Conservation (phyloP, 2,329 filamentous ascomycete species). For the Huntiella abstrusa region DNA sequence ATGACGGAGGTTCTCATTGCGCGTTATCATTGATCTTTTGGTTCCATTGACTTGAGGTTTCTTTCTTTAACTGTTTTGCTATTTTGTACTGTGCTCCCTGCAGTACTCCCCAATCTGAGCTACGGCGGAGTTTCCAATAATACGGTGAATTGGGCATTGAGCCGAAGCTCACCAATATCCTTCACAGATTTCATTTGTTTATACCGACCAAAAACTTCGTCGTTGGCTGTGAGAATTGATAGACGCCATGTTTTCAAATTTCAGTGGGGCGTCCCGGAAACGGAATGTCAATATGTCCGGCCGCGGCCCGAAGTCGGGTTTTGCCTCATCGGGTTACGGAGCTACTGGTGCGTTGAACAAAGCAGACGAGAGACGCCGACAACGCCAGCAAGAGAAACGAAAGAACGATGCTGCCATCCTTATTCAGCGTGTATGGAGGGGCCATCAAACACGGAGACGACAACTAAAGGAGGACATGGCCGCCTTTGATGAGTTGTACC, state of each 20-base stretch:
- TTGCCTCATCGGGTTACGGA: constrained; percentile 19
- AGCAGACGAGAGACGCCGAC: constrained; percentile 69
- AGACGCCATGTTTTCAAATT: constrained; percentile 63
- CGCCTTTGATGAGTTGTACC: constrained; percentile 43
- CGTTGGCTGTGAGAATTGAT: too few species aligned
- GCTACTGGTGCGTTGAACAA: constrained; percentile 63
- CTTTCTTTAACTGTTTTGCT: too few species aligned
- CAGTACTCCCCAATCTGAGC: too few species aligned
- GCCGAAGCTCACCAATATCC: too few species aligned
- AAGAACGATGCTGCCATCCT: constrained; percentile 51
- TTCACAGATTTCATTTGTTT: too few species aligned
- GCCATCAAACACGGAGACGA: constrained; percentile 42
- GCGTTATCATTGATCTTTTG: too few species aligned
- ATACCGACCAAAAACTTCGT: too few species aligned
- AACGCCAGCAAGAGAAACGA: constrained; percentile 64
- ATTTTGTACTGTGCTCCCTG: too few species aligned
- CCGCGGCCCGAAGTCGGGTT: constrained; percentile 44
- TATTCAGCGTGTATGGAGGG: constrained; percentile 72
- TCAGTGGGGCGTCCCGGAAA: constrained; percentile 72
- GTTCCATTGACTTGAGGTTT: too few species aligned
- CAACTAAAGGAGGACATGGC: constrained; percentile 38
- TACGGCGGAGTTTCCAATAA: too few species aligned
- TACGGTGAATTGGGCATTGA: too few species aligned
- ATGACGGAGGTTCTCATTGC: too few species aligned
- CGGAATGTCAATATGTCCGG: constrained; percentile 91